Evolutionary conservation across 768 basidiomycete species (phyloP), one percentile per base, ranked within the genome.

Genomic region (Phylloporus rhodoxanthus): DNA sequence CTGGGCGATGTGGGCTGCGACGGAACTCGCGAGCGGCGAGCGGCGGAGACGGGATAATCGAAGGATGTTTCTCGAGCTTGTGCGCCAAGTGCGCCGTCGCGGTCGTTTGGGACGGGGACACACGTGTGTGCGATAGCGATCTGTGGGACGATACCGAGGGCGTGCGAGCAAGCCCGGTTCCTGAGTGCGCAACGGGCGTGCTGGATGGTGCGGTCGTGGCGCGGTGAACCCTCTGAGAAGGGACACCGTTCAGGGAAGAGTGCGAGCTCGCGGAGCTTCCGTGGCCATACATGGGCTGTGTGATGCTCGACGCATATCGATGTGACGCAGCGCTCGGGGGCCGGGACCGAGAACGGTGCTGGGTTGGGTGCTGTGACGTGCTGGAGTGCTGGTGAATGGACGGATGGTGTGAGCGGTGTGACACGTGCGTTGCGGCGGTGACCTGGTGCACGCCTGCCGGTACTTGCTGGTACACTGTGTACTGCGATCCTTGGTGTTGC

Each of bases 271-370:
- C 57, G 19, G 67, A 60, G 50, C 58, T 49, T 40, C 53, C 58
- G 30, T 67, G 65, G 25, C 62, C 62, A 38, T 66, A 53, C 23
- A 55, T 39, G 33, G 62, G 57, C 21, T 37, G 56, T 15, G 67
- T 65, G 44, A 54, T 47, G 23, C 25, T 65, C 37, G 68, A 60
- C 11, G 60, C 58, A 47, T 67, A 62, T 17, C 61, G 54, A 43
- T 69, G 66, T 8, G 67, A 67, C 10, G 67, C 56, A 25, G 67
- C 57, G 26, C 57, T 68, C 6, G 65, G 65, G 8, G 58, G 65
- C 30, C 67, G 49, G 11, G 63, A 54, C 4, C 53, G 65, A 17
- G 67, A 58, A 20, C 59, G 67, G 43, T 41, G 56, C 32, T 52
- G 62, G 5, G 37, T 38, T 7, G 25, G n/a, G 36, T 64, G 62